Evolutionary conservation across 768 basidiomycete genomes (phyloP).

Genomic region (Clitopilus passeckerianus): DNA sequence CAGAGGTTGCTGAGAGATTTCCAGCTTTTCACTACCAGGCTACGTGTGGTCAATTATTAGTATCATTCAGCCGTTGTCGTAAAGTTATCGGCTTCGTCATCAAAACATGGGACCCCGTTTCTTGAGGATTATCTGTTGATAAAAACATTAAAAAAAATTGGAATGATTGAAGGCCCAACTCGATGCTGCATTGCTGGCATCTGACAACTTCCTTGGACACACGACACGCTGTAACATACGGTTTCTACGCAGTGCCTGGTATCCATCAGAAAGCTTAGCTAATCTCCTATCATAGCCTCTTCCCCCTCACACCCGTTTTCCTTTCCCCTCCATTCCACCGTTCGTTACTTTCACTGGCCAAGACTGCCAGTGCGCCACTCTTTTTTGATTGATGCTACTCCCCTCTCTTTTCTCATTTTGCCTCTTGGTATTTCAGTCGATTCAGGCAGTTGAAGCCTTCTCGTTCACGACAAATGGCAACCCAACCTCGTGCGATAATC

Average conservation of each 20-base stretch:
- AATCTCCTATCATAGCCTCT: neutral
- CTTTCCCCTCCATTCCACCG: neutral
- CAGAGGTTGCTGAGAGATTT: too few species aligned
- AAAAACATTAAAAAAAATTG: too few species aligned
- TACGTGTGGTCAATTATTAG: too few species aligned
- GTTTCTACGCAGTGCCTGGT: neutral
- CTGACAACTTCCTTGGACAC: neutral
- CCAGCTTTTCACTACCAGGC: too few species aligned
- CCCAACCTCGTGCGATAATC: conserved; percentile 57
- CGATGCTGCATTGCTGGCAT: neutral
- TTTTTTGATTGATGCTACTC: conserved; percentile 4
- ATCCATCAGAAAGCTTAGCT: neutral
- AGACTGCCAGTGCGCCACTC: conserved; percentile 1
- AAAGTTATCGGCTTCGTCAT: too few species aligned
- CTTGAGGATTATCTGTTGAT: too few species aligned
- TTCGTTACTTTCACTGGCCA: neutral
- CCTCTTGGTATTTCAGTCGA: conserved; percentile 9
- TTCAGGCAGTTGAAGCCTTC: conserved; percentile 34
- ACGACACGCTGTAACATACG: neutral
- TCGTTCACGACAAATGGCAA: conserved; percentile 28
- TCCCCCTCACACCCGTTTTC: neutral
- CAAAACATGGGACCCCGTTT: too few species aligned
- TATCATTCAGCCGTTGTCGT: too few species aligned
- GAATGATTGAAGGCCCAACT: too few species aligned
- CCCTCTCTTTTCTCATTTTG: conserved; percentile 13